Evolutionary conservation across 1,139 yeast genomes (phyloP), one percentile per base, ranked within the genome.

Genomic region (Wickerhamiella pararugosa): DNA sequence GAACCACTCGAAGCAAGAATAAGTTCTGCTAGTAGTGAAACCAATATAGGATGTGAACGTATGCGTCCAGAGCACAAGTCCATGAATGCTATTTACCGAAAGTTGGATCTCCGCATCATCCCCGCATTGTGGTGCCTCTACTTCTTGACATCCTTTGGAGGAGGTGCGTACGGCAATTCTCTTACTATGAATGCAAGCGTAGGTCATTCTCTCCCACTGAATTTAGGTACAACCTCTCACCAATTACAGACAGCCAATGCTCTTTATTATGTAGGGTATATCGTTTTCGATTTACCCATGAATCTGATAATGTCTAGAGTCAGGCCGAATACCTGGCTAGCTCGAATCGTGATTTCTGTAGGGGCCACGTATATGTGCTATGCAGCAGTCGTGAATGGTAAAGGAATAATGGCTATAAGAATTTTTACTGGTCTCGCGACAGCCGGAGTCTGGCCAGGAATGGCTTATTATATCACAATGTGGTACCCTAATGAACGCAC

Each of bases 381-480:
- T 57, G 66, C 75, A 7, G 76, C 81, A 0, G 65, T 81, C 44
- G 45, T 55, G 8, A 70, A 65, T 44, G 63, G 70, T 8, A 57
- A 68, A 4, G 92, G 92, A 2, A 62, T 82, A 28, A 75, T 76
- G 44, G 93, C 87, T 3, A 62, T 76, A 36, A 69, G 94, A 49
- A 75, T 83, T 45, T 69, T 84, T 46, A 72, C 82, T 25, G 95
- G 95, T 38, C 54, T 79, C 46, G 81, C 79, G 46, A 86, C 86
- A 40, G 94, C 94, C 7, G 95, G 95, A 32, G 76, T 86, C 2
- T 84, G 94, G 94, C 95, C 95, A 1, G 95, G 94, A 7, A 67
- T 84, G 77, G 77, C 87, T 25, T 83, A 82, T 61, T 84, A 82
- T 54, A 69, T 84, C 36, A 74, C 87, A 1, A 65, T 82, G 52